Conservation (phyloP, 148 eudicot species). For the Vaccinium macrocarpon region DNA sequence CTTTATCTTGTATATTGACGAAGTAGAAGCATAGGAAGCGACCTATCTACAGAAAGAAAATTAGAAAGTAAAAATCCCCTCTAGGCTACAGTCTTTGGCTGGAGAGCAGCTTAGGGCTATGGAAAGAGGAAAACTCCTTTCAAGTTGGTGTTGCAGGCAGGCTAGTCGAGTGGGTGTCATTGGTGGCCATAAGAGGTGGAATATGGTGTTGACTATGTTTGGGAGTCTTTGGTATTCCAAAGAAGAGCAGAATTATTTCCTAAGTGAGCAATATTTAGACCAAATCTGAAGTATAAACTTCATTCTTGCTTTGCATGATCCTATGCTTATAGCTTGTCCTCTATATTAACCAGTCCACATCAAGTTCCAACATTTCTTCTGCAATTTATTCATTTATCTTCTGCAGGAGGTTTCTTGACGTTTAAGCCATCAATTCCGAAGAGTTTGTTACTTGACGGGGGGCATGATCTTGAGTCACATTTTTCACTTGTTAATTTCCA, state of each 20-base stretch:
- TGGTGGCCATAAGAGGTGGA: background rate
- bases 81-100: background rate
- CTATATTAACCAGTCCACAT: background rate
- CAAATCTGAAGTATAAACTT: slow-evolving; percentile 7
- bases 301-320: background rate
- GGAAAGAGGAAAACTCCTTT: background rate
- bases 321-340: slow-evolving; percentile 9
- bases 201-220: background rate
- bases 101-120: background rate
- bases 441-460: slow-evolving; percentile 74
- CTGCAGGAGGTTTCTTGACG: slow-evolving; percentile 88
- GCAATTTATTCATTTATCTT: slow-evolving; percentile 16
- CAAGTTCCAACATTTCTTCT: background rate
- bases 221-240: background rate
- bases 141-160: background rate
- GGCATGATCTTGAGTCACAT: slow-evolving; percentile 75
- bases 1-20: background rate
- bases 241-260: background rate
- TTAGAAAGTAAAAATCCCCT: background rate
- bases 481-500: slow-evolving; percentile 78
- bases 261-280: background rate
- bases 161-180: background rate
- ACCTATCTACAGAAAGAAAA: background rate
- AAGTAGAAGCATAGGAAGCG: background rate
- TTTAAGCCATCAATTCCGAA: slow-evolving; percentile 85